phyloP scores from a whole-genome alignment of 202 grass and related monocot genomes.

The Bolboschoenoplectus hybrid region DNA sequence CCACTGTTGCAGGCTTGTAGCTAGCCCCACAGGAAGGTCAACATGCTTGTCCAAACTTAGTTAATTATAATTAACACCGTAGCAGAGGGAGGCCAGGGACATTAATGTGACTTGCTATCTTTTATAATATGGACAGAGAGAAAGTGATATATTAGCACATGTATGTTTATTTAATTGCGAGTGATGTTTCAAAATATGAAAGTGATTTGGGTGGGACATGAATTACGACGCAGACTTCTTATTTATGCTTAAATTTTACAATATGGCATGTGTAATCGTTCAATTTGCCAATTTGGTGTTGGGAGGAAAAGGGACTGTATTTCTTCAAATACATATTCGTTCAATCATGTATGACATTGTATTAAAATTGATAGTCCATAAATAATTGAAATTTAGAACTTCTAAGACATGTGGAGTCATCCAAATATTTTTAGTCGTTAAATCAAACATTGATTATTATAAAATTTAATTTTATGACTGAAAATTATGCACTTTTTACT shows the following conservation, averaged over 20 bases:
- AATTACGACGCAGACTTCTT: neutral
- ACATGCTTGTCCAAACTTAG: neutral
- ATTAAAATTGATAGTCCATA: too few relatives aligned
- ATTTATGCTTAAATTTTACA: neutral
- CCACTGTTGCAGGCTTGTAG: neutral
- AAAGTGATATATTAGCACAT: neutral
- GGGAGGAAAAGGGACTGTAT: too few relatives aligned
- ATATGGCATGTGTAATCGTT: neutral
- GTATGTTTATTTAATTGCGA: neutral
- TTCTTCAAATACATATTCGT: too few relatives aligned
- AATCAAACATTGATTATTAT: too few relatives aligned
- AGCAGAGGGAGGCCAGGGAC: neutral
- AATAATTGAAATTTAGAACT: too few relatives aligned
- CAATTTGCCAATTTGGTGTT: neutral
- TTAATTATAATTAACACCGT: neutral
- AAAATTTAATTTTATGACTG: too few relatives aligned
- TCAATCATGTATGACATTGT: too few relatives aligned
- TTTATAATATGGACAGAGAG: neutral
- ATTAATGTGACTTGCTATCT: neutral
- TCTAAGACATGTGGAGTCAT: too few relatives aligned
- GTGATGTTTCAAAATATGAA: neutral
- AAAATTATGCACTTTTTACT: too few relatives aligned
- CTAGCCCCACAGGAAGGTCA: neutral
- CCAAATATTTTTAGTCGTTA: too few relatives aligned
- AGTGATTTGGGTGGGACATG: constrained; percentile 13